Evolutionary conservation across 352 stramenopile species (phyloP), one percentile per base, ranked within the genome.

Genomic region (Pythium utonaiense): DNA sequence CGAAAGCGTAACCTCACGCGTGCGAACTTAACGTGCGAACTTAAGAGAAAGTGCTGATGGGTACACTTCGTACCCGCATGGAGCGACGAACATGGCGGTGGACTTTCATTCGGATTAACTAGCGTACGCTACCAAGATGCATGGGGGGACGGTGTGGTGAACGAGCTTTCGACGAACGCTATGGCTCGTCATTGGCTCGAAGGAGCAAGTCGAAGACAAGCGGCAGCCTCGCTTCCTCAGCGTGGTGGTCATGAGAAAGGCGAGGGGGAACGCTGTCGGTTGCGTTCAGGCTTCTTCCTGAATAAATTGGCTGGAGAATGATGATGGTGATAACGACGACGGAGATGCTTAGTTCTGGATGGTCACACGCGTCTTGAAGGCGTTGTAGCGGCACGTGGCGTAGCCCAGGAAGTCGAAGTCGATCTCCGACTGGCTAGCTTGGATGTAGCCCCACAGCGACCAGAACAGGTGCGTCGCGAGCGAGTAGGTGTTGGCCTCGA

Each of bases 401-500:
- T 97, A 98, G 5, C 65, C 77, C 22, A 96, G 22, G 59, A 96
- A 98, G 75, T 98, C 89, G 70, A 98, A 98, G 57, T 97, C 86
- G 36, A 98, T 97, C 56, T 76, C 71, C 5, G 91, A 98, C 66
- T 96, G 84, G 25, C 63, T 57, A 12, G 83, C 85, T 69, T 98
- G 93, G 49, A 98, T 92, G 68, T 94, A 86, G 10, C 87, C 86
- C 93, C 91, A 98, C 16, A 96, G 57, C 10, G 73, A 74, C 91
- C 93, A 98, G 59, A 96, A 97, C 17, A 97, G 47, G 64, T 98
- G 89, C 44, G 86, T 86, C 25, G 84, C 80, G 49, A 96, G 64
- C 33, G 87, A 80, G 71, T 95, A 97, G 51, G 73, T 75, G 67
- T 95, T 95, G 59, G 80, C 86, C 51, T 95, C 85, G 8, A 66